Evolutionary conservation across 768 basidiomycete species (phyloP), one percentile per base, ranked within the genome.

Genomic region (Boletus sp.): DNA sequence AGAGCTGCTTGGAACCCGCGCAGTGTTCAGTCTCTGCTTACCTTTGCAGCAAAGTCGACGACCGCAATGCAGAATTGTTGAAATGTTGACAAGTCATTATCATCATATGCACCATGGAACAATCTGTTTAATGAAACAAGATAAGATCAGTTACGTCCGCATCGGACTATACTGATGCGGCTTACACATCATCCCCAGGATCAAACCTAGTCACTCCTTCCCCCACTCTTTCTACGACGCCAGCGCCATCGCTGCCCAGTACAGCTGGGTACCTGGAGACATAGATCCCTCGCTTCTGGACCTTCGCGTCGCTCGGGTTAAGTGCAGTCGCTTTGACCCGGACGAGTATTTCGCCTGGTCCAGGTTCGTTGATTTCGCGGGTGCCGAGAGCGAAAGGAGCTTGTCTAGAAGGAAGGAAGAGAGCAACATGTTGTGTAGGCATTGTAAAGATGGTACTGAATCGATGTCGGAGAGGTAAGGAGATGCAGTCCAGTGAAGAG

Each of bases 271-370:
- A 83, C 17, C 72, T 60, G 24, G 74, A 71, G 40, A 77, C 64
- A 52, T 75, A 74, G 29, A 72, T 60, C 2, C 73, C 75, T 47
- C 70, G 71, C 48, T 68, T 75, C 54, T 79, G 79, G 29, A 82
- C 73, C 63, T 80, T 81, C 68, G 80, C 80, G 57, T 85, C 83
- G 14, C 76, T 73, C 2, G 83, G 83, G 58, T 84, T 83, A 47
- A 83, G 67, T 3, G 78, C 76, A 0, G 79, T 75, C 5, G 83
- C 73, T 42, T 74, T 68, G 52, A 83, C 65, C 64, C 76, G 77
- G 63, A 83, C 67, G 44, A 83, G 74, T 29, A 83, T 64, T 60
- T 82, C 79, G 48, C 77, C 77, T 4, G 77, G 74, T 11, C 78
- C 76, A 6, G 82, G 81, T 18, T 67, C 68, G 14, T 73, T 77